Evolutionary conservation across 352 stramenopile genomes (phyloP).

Genomic region (Peronospora tabacina): DNA sequence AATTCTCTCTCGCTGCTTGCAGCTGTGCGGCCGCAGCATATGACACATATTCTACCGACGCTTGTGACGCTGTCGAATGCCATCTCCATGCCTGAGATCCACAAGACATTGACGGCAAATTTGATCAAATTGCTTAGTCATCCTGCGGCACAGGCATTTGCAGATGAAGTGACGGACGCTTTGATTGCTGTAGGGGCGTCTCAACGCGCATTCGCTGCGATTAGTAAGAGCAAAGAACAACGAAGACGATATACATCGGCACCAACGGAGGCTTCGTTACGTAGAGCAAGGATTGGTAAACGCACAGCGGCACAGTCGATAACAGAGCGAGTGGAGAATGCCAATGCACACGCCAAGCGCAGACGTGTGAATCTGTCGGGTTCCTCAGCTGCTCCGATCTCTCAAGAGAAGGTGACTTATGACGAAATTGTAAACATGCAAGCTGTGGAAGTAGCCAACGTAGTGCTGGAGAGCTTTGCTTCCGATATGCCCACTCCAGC

Average conservation of each 20-base stretch:
- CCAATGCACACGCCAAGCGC: constrained; percentile 44
- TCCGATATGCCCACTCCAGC: constrained; percentile 43
- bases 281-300: constrained; percentile 57
- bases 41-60: constrained; percentile 41
- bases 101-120: constrained; percentile 58
- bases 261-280: constrained; percentile 57
- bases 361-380: constrained; percentile 30
- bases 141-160: constrained; percentile 44
- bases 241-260: constrained; percentile 66
- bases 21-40: constrained; percentile 51
- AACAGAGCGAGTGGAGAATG: constrained; percentile 53
- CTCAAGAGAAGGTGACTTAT: constrained; percentile 42
- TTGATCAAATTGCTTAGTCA: constrained; percentile 65
- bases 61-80: constrained; percentile 37
- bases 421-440: constrained; percentile 75
- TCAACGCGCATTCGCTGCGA: constrained; percentile 64
- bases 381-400: constrained; percentile 17
- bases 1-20: constrained; percentile 66
- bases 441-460: constrained; percentile 54
- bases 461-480: constrained; percentile 64
- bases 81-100: constrained; percentile 29
- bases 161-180: constrained; percentile 65
- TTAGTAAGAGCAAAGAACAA: constrained; percentile 76
- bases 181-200: constrained; percentile 63
- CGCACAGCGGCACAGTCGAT: constrained; percentile 53